Percentiles rank a stretch among this genome's conserved stretches.
Conservation (phyloP, 2,329 filamentous ascomycete genomes). For the Colletotrichum higginsianum region DNA sequence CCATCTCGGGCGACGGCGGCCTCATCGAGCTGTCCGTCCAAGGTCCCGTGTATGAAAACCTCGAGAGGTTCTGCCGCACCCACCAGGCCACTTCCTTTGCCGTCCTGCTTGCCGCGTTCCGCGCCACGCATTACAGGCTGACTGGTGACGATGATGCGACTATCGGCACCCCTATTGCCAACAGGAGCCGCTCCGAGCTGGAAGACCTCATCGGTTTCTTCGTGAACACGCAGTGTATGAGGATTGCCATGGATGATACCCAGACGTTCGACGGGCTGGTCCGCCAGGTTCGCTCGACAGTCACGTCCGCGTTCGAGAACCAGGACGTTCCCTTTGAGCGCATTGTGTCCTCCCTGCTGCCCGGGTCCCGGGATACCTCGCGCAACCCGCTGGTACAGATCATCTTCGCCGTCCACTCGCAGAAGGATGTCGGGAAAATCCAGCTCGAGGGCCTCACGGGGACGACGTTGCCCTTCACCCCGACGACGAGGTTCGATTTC, state of each 20-base stretch:
- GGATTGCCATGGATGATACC: constrained; percentile 24
- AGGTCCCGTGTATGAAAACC: constrained; percentile 6
- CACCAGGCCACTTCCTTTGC: constrained; percentile 32
- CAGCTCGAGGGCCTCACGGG: constrained; percentile 19
- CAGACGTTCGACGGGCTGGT: constrained; percentile 22
- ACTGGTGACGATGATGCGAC: constrained; percentile 39
- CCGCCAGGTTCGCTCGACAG: constrained; percentile 17
- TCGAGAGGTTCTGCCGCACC: constrained; percentile 40
- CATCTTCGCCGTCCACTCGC: constrained; percentile 21
- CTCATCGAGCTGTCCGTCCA: constrained; percentile 33
- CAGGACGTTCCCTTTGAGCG: constrained; percentile 43
- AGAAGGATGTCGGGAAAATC: constrained; percentile 15
- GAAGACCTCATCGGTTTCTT: constrained; percentile 45
- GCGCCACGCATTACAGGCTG: constrained; percentile 39
- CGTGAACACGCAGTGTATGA: constrained; percentile 47
- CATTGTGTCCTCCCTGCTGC: constrained; percentile 11
- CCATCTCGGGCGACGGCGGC: constrained; percentile 39
- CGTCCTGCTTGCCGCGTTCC: constrained; percentile 40
- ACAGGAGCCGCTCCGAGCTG: constrained; percentile 15
- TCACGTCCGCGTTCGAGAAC: constrained; percentile 40
- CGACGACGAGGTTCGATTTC: constrained; percentile 18
- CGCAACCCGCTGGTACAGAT: constrained; percentile 32
- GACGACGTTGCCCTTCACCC: constrained; percentile 6
- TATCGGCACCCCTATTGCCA: constrained; percentile 41
- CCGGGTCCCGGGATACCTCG: constrained; percentile 23